These are phyloP conservation scores for Aspergillus ibericus DNA, from an alignment of 2,329 filamentous ascomycete genomes.

Conservation along the genomic window DNA sequence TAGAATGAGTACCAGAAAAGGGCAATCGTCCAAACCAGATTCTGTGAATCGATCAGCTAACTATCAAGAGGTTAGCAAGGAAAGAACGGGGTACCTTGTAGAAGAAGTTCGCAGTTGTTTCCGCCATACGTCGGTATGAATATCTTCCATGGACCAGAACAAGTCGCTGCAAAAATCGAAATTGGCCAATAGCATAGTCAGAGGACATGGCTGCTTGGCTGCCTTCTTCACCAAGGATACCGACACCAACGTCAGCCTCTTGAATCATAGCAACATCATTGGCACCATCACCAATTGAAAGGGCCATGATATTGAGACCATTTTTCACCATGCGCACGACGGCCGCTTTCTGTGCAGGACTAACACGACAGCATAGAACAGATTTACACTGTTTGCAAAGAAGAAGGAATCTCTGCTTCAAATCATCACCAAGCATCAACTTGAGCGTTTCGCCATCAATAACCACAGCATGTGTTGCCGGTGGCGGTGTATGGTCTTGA, in stretches of 20 bases:
- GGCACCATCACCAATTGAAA: conserved; percentile 89
- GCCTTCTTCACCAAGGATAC: conserved; percentile 90
- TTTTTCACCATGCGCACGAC: conserved; percentile 95
- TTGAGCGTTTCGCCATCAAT: conserved; percentile 94
- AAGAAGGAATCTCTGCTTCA: conserved; percentile 90
- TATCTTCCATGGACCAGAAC: conserved; percentile 89
- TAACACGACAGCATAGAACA: conserved; percentile 95
- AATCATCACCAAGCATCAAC: conserved; percentile 74
- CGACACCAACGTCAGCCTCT: conserved; percentile 93
- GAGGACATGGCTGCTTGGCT: conserved; percentile 94
- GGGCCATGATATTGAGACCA: conserved; percentile 91
- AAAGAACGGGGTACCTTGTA: conserved; percentile 71
- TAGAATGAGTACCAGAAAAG: conserved; percentile 98
- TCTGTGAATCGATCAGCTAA: conserved; percentile 50
- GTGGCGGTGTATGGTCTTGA: conserved; percentile 81
- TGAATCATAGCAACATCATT: conserved; percentile 99
- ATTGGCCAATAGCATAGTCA: conserved; percentile 93
- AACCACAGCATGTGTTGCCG: conserved; percentile 84
- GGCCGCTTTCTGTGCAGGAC: conserved; percentile 94
- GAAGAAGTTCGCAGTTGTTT: conserved; percentile 98
- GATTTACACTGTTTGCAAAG: conserved; percentile 97
- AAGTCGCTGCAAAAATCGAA: conserved; percentile 80
- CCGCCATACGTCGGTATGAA: conserved; percentile 92
- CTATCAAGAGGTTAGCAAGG: background rate
- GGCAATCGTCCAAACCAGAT: conserved; percentile 94